Evolutionary conservation across 2,329 filamentous ascomycete species (phyloP), one percentile per base, ranked within the genome.

Genomic region (Aspergillus brasiliensis): DNA sequence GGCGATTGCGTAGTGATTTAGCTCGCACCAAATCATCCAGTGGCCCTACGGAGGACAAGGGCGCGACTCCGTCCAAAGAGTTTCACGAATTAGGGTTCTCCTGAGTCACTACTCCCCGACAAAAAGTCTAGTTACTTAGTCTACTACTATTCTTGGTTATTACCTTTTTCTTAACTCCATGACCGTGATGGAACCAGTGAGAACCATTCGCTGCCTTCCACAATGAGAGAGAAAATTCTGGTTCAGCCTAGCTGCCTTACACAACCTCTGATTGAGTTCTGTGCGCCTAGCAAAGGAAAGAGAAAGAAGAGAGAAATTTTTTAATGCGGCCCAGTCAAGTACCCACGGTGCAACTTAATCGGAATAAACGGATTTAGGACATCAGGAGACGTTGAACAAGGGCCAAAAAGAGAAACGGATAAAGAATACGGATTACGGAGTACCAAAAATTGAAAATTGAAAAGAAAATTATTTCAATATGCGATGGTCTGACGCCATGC

Each of bases 401-500:
- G 46, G 46, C 13, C 3, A 7, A 17, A 52, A 52, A 52, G 31
- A 5, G 28, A 15, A 34, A 11, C 4, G 31, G 13, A 34, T 13
- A 5, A 34, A 34, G 31, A 34, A 34, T 34, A 13, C n/a, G n/a
- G n/a, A n/a, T n/a, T n/a, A n/a, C n/a, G n/a, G n/a, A n/a, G n/a
- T n/a, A 13, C 4, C 11, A 13, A 34, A 34, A 34, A 6, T 13
- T 3, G 7, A 31, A 31, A 31, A 11, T 34, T 2, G 31, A 23
- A 31, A 55, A n/a, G n/a, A 54, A 55, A 25, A 44, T 25, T n/a
- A 44, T 21, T 13, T 19, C 25, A 19, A 54, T 44, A 27, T 40
- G 25, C 37, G 17, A 37, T 55, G 52, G 52, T 46, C 52, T 55
- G 52, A 55, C 52, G 40, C 52, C 52, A 55, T 55, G 38, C 40